phyloP scores from a whole-genome alignment of 164 flowering plant species.

The Litsea cubeba region DNA sequence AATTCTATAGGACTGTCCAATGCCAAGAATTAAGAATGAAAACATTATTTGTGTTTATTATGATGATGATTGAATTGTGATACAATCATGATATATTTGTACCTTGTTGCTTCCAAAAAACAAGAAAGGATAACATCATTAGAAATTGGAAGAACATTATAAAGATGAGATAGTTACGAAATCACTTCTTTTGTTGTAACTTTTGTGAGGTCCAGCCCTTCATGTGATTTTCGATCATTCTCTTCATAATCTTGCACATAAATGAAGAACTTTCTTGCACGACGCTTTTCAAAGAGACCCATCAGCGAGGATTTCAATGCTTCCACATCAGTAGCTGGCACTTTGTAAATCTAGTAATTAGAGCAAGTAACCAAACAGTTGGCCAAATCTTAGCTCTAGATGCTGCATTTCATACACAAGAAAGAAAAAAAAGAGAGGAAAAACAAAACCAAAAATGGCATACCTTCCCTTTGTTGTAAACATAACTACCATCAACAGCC shows the following conservation, averaged over 20 bases:
- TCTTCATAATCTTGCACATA: constrained; percentile 95
- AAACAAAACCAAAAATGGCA: constrained; percentile 1
- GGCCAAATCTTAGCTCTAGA: neutral
- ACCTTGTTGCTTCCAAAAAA: neutral
- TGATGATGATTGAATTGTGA: no score
- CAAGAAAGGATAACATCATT: neutral
- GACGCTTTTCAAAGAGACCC: constrained; percentile 95
- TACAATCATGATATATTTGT: no score
- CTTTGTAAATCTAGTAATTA: constrained; percentile 66
- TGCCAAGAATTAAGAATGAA: no score
- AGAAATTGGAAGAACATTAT: neutral
- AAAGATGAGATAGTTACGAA: constrained; percentile 38
- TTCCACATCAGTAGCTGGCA: constrained; percentile 96
- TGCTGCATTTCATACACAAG: neutral
- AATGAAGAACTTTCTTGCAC: constrained; percentile 86
- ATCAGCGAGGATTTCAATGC: constrained; percentile 87
- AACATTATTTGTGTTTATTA: no score
- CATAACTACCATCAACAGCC: constrained; percentile 98
- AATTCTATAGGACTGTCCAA: no score
- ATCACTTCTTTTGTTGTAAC: constrained; percentile 76
- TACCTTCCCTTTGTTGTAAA: constrained; percentile 94
- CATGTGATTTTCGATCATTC: constrained; percentile 86
- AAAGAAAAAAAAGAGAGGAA: neutral
- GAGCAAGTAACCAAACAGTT: neutral
- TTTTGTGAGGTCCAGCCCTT: constrained; percentile 71